phyloP scores from a whole-genome alignment of 179 eudicot species.

The Actinidia arguta region DNA sequence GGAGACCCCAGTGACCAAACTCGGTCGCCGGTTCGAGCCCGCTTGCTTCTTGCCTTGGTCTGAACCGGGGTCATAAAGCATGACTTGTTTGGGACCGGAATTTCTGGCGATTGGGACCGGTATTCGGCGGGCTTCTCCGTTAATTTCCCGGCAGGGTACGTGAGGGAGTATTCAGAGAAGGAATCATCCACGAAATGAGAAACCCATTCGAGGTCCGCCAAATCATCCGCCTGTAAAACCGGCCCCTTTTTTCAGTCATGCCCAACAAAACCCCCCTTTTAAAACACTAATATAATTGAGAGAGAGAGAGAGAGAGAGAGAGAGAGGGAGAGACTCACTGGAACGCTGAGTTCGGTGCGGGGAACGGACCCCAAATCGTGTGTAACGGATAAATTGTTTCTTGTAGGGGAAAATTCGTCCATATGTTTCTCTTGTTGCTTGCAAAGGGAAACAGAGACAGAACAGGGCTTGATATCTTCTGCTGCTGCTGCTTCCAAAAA shows the following conservation, averaged over 20 bases:
- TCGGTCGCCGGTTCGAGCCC: constrained; percentile 46
- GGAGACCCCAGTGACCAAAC: constrained; percentile 46
- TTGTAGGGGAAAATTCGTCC: neutral
- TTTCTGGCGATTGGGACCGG: neutral
- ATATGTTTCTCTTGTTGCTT: neutral
- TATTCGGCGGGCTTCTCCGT: constrained; percentile 15
- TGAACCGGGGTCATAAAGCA: constrained; percentile 28
- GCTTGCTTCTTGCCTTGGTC: constrained; percentile 59
- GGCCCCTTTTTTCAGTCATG: constrained; percentile 9
- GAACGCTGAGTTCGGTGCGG: constrained; percentile 37
- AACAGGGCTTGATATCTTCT: constrained; percentile 22
- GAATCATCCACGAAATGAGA: constrained; percentile 72
- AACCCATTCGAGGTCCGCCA: constrained; percentile 66
- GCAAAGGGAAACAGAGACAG: constrained; percentile 4
- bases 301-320: neutral
- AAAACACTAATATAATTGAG: neutral
- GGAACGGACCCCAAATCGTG: constrained; percentile 46
- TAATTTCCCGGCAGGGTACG: constrained; percentile 37
- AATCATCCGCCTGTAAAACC: constrained; percentile 58
- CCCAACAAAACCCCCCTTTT: neutral
- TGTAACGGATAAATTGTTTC: neutral
- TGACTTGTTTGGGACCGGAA: constrained; percentile 20
- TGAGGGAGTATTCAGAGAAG: constrained; percentile 40
- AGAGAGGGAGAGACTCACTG: constrained; percentile 37
- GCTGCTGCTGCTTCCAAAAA: constrained; percentile 7